phyloP scores from a whole-genome alignment of 306 rosid genomes.

The Cucurbita argyrosperma region DNA sequence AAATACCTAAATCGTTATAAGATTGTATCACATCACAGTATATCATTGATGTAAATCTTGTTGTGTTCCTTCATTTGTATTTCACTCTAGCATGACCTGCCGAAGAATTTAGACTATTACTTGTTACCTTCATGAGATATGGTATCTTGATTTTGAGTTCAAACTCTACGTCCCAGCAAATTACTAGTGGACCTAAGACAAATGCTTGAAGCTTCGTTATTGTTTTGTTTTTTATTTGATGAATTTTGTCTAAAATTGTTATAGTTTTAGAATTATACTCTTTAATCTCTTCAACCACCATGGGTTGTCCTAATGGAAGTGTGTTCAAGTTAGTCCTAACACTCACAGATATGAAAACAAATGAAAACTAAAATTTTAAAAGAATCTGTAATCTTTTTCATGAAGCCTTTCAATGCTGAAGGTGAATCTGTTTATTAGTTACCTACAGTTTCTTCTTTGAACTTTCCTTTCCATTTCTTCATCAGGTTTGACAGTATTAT shows the following conservation, averaged over 20 bases:
- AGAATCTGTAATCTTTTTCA: not conserved
- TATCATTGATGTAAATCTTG: not conserved
- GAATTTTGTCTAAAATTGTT: no score
- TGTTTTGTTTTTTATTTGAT: not conserved
- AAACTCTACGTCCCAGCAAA: not conserved
- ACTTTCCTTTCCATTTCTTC: not conserved
- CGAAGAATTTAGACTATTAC: not conserved
- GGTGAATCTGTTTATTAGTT: not conserved
- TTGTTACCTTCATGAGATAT: not conserved
- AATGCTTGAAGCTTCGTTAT: not conserved
- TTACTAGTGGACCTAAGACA: not conserved
- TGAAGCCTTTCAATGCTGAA: not conserved
- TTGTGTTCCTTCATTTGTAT: not conserved
- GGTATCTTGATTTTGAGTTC: not conserved
- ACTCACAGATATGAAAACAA: not conserved
- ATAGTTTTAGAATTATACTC: no score
- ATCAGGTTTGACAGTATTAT: slow-evolving; percentile 57
- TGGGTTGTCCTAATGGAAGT: no score
- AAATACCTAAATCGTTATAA: not conserved
- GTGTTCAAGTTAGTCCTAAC: not conserved
- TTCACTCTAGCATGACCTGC: not conserved
- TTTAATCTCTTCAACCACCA: no score
- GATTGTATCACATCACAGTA: not conserved
- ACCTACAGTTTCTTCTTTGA: not conserved
- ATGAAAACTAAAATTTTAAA: no score